These are phyloP conservation scores for Picea abies DNA, from an alignment of 83 land plant species.

Conservation along the genomic window DNA sequence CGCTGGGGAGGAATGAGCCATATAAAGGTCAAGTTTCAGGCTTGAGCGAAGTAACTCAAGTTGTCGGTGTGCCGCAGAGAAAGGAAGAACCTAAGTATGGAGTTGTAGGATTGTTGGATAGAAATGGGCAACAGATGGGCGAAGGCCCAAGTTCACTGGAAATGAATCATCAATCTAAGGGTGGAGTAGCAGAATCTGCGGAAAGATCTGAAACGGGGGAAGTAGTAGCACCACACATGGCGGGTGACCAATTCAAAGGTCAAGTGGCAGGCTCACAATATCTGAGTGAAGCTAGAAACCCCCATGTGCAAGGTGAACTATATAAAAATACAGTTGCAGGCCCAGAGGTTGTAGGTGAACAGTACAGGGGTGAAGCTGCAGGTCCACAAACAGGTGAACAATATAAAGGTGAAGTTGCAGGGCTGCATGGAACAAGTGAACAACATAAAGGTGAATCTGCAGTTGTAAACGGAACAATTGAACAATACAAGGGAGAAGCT, in stretches of 20 bases:
- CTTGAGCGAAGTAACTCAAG: too few species aligned
- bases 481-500: not conserved
- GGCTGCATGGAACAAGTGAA: not conserved
- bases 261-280: not conserved
- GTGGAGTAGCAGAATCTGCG: not conserved
- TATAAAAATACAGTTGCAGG: not conserved
- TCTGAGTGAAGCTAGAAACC: not conserved
- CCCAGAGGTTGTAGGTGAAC: not conserved
- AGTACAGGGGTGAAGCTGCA: not conserved
- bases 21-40: not conserved
- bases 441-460: not conserved
- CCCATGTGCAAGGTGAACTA: not conserved
- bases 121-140: not conserved
- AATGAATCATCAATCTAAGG: not conserved
- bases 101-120: not conserved
- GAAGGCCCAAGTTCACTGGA: not conserved
- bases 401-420: not conserved
- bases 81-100: not conserved
- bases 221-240: not conserved
- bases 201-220: not conserved
- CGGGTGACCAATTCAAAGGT: not conserved
- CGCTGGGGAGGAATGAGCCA: not conserved
- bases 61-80: too few species aligned
- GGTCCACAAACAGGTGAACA: not conserved
- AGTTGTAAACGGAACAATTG: not conserved